A percentile compares a stretch with the other conserved stretches of the same genome.
Conservation (phyloP, 768 basidiomycete species). For the Kwoniella mangroviensis region DNA sequence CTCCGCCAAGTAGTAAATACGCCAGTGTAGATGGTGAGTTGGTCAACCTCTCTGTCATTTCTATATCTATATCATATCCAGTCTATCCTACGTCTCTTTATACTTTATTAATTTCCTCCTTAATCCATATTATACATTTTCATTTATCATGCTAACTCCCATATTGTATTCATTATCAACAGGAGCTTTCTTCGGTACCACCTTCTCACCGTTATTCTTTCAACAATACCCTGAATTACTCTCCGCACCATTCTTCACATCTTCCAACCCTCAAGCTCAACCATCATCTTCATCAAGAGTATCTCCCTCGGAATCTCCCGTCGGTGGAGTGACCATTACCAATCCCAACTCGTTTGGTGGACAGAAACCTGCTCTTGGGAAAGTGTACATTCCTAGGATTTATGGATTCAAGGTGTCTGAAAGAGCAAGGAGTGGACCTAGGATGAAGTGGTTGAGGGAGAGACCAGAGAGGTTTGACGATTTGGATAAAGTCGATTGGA, state of each 20-base stretch:
- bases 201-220: conserved; percentile 97
- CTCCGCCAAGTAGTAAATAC: conserved; percentile 92
- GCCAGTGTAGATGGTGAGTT: conserved; percentile 89
- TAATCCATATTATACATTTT: too few relatives aligned
- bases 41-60: too few relatives aligned
- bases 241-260: conserved; percentile 81
- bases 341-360: conserved; percentile 75
- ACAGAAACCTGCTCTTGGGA: conserved; percentile 82
- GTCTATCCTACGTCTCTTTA: neutral
- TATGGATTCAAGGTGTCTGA: conserved; percentile 99
- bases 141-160: too few relatives aligned
- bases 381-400: conserved; percentile 87
- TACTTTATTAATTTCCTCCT: neutral
- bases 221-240: conserved; percentile 96
- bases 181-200: conserved; percentile 99
- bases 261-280: conserved; percentile 21
- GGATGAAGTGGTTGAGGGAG: conserved; percentile 95
- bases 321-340: conserved; percentile 64
- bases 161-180: too few relatives aligned
- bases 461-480: conserved; percentile 80
- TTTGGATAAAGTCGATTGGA: conserved; percentile 85
- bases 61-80: neutral
- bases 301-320: conserved; percentile 2
- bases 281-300: conserved; percentile 17
- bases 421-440: conserved; percentile 87